These are phyloP conservation scores for Pythium angustatum DNA, from an alignment of 352 stramenopile genomes.

Conservation along the genomic window DNA sequence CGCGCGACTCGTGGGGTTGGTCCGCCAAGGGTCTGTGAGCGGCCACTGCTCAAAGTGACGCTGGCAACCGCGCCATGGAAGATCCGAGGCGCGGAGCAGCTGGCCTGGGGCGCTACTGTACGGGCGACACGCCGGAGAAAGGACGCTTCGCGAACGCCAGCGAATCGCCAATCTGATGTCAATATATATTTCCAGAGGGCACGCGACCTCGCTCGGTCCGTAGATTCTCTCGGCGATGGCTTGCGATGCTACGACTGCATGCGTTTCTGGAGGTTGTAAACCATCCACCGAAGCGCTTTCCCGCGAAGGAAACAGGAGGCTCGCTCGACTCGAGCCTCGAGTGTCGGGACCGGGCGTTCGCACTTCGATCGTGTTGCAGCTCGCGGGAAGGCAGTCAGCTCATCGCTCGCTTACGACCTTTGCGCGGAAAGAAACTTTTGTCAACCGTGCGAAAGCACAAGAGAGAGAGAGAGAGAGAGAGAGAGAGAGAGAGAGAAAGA, in stretches of 20 bases:
- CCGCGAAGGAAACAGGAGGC: too few relatives aligned
- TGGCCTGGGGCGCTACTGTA: background rate
- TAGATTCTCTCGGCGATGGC: background rate
- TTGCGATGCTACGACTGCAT: background rate
- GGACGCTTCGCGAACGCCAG: background rate
- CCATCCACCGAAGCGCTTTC: background rate
- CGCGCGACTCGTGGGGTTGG: background rate
- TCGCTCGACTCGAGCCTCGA: background rate
- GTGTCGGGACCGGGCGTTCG: background rate
- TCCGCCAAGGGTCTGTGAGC: background rate
- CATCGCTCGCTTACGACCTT: background rate
- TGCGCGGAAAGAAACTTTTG: slow-evolving; percentile 1
- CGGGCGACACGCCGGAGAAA: background rate
- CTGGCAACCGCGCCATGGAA: background rate
- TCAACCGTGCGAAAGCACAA: too few relatives aligned
- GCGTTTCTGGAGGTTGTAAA: background rate
- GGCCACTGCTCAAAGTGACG: background rate
- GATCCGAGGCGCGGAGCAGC: background rate
- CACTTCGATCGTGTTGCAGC: too few relatives aligned
- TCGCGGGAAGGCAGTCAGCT: background rate
- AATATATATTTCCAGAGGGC: background rate
- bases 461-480: too few relatives aligned
- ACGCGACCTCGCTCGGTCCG: background rate
- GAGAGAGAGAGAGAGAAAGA: too few relatives aligned
- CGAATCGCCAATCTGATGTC: background rate